Base-by-base conservation (phyloP, 257 asterid species). In the Vinca minor region DNA sequence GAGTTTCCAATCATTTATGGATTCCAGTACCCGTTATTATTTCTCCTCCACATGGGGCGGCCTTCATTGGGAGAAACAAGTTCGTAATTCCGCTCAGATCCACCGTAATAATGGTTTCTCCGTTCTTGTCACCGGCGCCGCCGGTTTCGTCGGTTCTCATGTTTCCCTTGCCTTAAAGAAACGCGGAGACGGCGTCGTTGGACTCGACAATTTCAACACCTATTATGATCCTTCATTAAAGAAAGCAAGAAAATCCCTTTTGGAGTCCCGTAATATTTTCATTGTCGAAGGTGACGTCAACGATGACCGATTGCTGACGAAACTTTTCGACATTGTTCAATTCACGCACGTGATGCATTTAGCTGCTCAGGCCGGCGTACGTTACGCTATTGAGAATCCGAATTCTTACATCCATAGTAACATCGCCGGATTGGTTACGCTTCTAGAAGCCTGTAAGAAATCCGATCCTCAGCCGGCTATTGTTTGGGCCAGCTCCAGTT, bases 401-500 rank as follows among this genome's bases (percentile, higher is more conserved):
- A 76, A 77, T 0, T 85, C 94, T 0, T 87, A 87, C 47, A 73
- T 87, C 2, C 94, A 85, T 55, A 85, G 94, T 57, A 87, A 87
- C 28, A 80, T 87, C 28, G 94, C 91, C n/a, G 96, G 91, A 0
- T 79, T 85, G 1, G 96, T 87, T n/a, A 80, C 84, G 13, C 84
- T 87, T 6, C 72, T 87, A 0, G 96, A 87, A 63, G 84, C 79
- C 4, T 87, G 82, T 68, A 87, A 85, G 46, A 62, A 0, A 18
- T 88, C 85, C 12, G 60, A 72, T 45, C 84, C 79, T 2, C 96
- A 87, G 52, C 96, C 95, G 15, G 69, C 91, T 0, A 14, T 87
- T 31, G 91, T 83, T 0, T 87, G 96, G 96, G 96, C 96, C 3
- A 87, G 96, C 64, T 87, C 96, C 34, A 87, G 96, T 74, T 87